Evolutionary conservation across 139 green algal genomes (phyloP), one percentile per base, ranked within the genome.

Genomic region (Pseudopediastrum boryanum): DNA sequence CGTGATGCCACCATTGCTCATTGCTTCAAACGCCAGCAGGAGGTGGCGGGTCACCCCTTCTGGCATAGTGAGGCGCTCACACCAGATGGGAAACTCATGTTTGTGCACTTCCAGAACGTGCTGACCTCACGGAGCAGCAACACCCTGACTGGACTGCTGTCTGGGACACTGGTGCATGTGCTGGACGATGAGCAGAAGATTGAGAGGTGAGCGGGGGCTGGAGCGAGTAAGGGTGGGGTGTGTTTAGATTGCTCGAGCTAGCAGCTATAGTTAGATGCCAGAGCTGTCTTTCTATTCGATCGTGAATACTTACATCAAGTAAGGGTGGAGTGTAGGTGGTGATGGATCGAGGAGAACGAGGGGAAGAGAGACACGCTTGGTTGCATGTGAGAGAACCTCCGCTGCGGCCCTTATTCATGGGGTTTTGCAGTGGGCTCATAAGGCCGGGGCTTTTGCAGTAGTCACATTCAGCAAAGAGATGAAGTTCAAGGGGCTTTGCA

Each of bases 41-140:
- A 71, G 72, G 42, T 71, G 4, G 35, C 48, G 33, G 72, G 72
- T 13, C 38, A 41, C 4, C 72, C 72, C 2, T 63, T 61, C 59
- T 79, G 72, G 72, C 72, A 79, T 21, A 33, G 33, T 36, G 72
- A 79, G 72, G 72, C 72, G 38, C 1, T 79, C 16, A 71, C 31
- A 29, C 12, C 48, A n/a, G 72, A 79, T 35, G 72, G 72, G 41
- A 43, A 35, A 10, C 8, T 79, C 42, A 35, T 79, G 72, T 79
- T 79, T 39, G 42, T 79, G 27, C 72, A 79, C 72, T 79, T 51
- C 56, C 72, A 79, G 39, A 79, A 79, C 42, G 72, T 79, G 58
- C 72, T 79, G 29, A 71, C 58, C 35, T 38, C 48, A 42, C 58
- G 48, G 29, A 29, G 62, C 13, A 61, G 27, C 58, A 61, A 27